A percentile compares a stretch with the other conserved stretches of the same genome.
Conservation (phyloP, 2,329 filamentous ascomycete genomes). For the Ascochyta rabiei region DNA sequence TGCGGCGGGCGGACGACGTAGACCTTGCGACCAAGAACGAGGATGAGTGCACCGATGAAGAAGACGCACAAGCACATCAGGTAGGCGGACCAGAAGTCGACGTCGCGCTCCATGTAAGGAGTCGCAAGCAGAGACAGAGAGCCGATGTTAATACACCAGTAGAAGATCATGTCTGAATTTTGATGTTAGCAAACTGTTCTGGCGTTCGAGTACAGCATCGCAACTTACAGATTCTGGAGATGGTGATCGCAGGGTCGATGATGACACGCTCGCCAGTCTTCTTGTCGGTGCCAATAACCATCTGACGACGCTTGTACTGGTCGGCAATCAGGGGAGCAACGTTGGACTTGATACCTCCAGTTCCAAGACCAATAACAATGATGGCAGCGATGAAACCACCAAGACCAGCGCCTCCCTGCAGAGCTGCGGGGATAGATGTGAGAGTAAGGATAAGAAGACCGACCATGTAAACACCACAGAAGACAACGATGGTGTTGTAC, state of each 20-base stretch:
- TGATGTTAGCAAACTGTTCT: too few relatives aligned
- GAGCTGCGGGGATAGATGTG: constrained; percentile 68
- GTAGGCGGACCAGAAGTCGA: constrained; percentile 74
- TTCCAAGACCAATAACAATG: constrained; percentile 73
- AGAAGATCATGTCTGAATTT: constrained; percentile 64
- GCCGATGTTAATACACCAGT: constrained; percentile 74
- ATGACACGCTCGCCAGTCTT: constrained; percentile 55
- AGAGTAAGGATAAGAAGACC: constrained; percentile 71
- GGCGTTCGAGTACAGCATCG: too few relatives aligned
- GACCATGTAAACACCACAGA: constrained; percentile 67
- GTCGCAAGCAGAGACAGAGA: constrained; percentile 71
- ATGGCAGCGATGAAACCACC: constrained; percentile 66
- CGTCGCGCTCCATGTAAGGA: constrained; percentile 71
- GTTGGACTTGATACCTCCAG: constrained; percentile 83
- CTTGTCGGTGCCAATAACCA: constrained; percentile 50
- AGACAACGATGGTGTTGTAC: constrained; percentile 73
- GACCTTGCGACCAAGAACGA: constrained; percentile 46
- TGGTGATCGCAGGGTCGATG: constrained; percentile 55
- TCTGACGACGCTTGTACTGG: constrained; percentile 52
- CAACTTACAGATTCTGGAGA: constrained; percentile 50
- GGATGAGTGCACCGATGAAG: constrained; percentile 64
- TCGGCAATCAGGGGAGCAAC: constrained; percentile 62
- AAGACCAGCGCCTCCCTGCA: constrained; percentile 65
- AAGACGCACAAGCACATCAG: constrained; percentile 70
- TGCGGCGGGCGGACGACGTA: constrained; percentile 49